Evolutionary conservation across 192 early-diverging fungal genomes (phyloP).

Genomic region (Coemansia sp.): DNA sequence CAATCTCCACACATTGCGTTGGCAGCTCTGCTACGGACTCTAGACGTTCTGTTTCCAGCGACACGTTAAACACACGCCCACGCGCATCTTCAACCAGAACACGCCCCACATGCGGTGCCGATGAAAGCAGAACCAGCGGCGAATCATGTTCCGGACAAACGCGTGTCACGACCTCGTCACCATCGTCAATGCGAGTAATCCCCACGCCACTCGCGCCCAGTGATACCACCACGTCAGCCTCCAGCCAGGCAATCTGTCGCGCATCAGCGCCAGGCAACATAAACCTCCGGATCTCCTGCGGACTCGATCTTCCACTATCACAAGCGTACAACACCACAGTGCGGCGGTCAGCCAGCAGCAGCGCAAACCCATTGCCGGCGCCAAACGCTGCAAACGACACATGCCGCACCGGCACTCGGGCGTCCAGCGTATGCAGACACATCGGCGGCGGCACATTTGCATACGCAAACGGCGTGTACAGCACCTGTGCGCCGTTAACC

Average conservation of each 20-base stretch:
- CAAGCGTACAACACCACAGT: conserved; percentile 17
- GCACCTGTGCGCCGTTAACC: conserved; percentile 62
- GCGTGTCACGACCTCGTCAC: not conserved
- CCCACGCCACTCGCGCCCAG: conserved; percentile 26
- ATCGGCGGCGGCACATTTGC: conserved; percentile 97
- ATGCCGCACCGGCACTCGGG: conserved; percentile 34
- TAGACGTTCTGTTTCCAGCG: conserved; percentile 1
- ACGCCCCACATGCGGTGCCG: not conserved
- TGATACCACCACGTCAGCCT: conserved; percentile 53
- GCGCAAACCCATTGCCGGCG: conserved; percentile 69
- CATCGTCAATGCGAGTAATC: not conserved
- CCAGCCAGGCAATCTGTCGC: conserved; percentile 74
- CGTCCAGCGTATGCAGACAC: conserved; percentile 46
- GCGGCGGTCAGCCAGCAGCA: conserved; percentile 60
- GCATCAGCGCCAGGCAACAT: not conserved
- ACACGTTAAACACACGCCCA: conserved; percentile 46
- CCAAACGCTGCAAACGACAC: conserved; percentile 64
- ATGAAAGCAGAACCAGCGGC: conserved; percentile 14
- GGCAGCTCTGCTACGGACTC: conserved; percentile 9
- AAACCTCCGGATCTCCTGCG: conserved; percentile 9
- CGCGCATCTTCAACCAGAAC: conserved; percentile 46
- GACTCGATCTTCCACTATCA: not conserved
- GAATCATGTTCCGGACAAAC: not conserved
- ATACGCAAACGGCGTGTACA: conserved; percentile 53
- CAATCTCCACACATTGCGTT: conserved; percentile 27